phyloP scores from a whole-genome alignment of 768 basidiomycete genomes.

The Boletus tomentosulus region DNA sequence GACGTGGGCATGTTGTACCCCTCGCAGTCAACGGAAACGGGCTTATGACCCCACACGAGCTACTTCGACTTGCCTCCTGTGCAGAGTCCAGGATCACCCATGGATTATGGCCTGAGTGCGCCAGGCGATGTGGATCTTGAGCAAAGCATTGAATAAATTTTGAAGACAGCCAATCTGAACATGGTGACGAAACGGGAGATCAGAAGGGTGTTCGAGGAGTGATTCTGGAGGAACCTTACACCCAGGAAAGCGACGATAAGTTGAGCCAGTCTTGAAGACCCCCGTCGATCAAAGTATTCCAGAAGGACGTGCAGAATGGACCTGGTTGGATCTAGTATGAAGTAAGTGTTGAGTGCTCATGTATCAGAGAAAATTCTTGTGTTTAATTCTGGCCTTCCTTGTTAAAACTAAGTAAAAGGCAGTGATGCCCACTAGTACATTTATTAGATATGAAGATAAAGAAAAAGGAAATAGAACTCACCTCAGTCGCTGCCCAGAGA shows the following conservation, averaged over 20 bases:
- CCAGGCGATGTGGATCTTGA: conserved; percentile 76
- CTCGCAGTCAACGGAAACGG: conserved; percentile 58
- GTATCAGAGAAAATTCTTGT: no score
- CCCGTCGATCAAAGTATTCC: not conserved
- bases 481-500: no score
- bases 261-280: conserved; percentile 40
- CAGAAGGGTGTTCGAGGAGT: conserved; percentile 74
- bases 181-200: conserved; percentile 91
- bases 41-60: conserved; percentile 69
- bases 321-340: conserved; percentile 16
- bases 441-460: no score
- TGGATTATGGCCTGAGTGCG: conserved; percentile 40
- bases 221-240: conserved; percentile 74
- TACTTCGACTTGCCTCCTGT: conserved; percentile 65
- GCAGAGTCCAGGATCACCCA: conserved; percentile 46
- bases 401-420: no score
- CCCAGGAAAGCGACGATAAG: conserved; percentile 67
- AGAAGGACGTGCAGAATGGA: conserved; percentile 7
- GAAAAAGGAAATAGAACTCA: no score
- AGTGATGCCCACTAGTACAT: no score
- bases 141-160: conserved; percentile 59
- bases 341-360: no score
- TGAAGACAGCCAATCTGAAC: conserved; percentile 82
- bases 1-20: conserved; percentile 44
- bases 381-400: no score